A percentile compares a stretch with the other conserved stretches of the same genome.
Conservation (phyloP, 352 stramenopile species). For the Globisporangium irregulare region DNA sequence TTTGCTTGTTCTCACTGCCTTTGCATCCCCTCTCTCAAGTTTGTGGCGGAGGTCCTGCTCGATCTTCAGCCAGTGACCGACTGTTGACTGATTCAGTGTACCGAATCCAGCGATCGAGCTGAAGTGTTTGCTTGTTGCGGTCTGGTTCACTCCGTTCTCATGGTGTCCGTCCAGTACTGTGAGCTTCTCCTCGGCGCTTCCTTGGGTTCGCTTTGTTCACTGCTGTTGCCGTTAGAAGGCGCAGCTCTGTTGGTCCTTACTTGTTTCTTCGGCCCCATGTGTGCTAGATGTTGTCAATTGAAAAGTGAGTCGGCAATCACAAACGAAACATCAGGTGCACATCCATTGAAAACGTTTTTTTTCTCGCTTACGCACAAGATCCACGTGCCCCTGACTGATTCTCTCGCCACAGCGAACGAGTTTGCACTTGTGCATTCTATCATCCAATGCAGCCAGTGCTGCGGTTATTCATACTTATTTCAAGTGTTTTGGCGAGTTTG, state of each 20-base stretch:
- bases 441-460: neutral
- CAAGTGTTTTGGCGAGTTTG: too few relatives aligned
- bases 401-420: neutral
- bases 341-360: slow-evolving; percentile 4
- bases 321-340: neutral
- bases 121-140: too few relatives aligned
- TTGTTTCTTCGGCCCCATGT: neutral
- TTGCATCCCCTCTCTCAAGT: too few relatives aligned
- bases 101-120: too few relatives aligned
- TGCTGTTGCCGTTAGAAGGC: neutral
- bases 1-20: too few relatives aligned
- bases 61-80: too few relatives aligned
- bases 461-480: too few relatives aligned
- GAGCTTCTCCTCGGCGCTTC: neutral
- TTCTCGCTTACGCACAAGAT: neutral
- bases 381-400: neutral
- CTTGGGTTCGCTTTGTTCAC: neutral
- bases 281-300: slow-evolving; percentile 3
- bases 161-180: too few relatives aligned
- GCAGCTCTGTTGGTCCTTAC: neutral
- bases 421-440: neutral
- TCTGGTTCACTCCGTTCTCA: too few relatives aligned
- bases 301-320: slow-evolving; percentile 1
- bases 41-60: too few relatives aligned
- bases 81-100: too few relatives aligned